Conservation (phyloP, 176 grass and related monocot species). For the Phoenix roebelenii region DNA sequence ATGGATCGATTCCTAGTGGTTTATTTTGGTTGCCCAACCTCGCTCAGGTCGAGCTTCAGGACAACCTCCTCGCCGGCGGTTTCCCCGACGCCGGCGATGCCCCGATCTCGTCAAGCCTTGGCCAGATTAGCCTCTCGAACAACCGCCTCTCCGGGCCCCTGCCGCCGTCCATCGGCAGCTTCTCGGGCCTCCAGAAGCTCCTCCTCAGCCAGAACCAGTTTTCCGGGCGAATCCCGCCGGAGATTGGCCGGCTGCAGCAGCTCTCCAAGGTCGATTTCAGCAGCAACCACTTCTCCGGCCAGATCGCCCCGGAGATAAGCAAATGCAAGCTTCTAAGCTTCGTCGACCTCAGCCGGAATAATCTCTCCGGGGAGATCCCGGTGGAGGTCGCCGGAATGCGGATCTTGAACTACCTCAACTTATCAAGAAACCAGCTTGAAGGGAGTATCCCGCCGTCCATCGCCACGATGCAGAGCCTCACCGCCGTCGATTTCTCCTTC, state of each 20-base stretch:
- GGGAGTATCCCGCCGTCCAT: constrained; percentile 57
- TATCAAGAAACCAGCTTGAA: constrained; percentile 52
- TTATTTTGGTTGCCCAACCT: constrained; percentile 65
- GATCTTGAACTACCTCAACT: constrained; percentile 86
- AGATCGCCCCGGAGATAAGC: constrained; percentile 32
- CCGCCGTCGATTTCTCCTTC: constrained; percentile 78
- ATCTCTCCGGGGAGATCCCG: constrained; percentile 56
- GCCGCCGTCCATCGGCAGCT: too few relatives aligned
- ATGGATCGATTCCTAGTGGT: constrained; percentile 53
- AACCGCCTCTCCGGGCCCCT: too few relatives aligned
- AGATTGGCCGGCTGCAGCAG: too few relatives aligned
- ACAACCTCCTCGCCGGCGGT: constrained; percentile 61
- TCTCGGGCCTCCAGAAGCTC: too few relatives aligned
- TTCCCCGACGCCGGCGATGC: constrained; percentile 25
- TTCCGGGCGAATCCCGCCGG: too few relatives aligned
- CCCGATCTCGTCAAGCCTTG: too few relatives aligned
- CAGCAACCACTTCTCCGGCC: too few relatives aligned
- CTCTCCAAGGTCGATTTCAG: too few relatives aligned
- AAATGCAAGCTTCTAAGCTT: constrained; percentile 55
- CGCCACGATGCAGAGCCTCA: constrained; percentile 84
- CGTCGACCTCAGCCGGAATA: constrained; percentile 63
- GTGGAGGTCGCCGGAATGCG: constrained; percentile 33
- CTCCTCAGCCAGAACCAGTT: too few relatives aligned
- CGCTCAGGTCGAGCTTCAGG: constrained; percentile 80
- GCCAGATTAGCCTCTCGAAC: too few relatives aligned